Evolutionary conservation across 1,284 basidiomycete genomes (phyloP).

Genomic region (Cutaneotrichosporon spelunceum): DNA sequence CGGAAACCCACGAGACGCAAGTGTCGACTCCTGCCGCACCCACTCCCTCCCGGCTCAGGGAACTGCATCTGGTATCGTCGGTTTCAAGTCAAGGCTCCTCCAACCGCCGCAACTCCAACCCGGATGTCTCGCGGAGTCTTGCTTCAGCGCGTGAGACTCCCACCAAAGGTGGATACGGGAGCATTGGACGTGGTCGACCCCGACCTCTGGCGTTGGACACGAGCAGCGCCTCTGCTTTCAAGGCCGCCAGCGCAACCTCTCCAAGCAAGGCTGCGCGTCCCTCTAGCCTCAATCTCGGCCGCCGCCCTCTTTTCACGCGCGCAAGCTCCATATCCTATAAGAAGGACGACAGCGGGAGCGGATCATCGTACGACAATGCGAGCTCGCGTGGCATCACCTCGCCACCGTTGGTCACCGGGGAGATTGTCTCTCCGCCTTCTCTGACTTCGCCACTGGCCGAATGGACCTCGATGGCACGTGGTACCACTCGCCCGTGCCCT

Average conservation of each 20-base stretch:
- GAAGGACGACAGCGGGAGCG: slow-evolving; percentile 32
- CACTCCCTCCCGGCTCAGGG: slow-evolving; percentile 33
- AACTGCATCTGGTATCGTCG: slow-evolving; percentile 40
- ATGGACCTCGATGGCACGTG: slow-evolving; percentile 14
- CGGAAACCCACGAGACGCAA: slow-evolving; percentile 12
- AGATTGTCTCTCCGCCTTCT: slow-evolving; percentile 14
- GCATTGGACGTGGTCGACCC: slow-evolving; percentile 38
- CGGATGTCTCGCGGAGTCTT: slow-evolving; percentile 14
- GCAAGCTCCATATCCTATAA: slow-evolving; percentile 46
- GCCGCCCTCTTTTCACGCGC: slow-evolving; percentile 14
- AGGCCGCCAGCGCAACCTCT: slow-evolving; percentile 2
- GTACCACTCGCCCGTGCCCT: slow-evolving; percentile 33
- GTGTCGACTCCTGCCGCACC: slow-evolving; percentile 23
- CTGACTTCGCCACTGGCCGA: slow-evolving; percentile 23
- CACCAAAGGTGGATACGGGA: slow-evolving; percentile 33
- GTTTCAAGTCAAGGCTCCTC: slow-evolving; percentile 18
- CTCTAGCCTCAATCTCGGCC: slow-evolving; percentile 7
- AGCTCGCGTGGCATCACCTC: slow-evolving; percentile 24
- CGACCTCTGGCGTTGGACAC: slow-evolving; percentile 27
- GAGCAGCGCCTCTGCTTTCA: slow-evolving; percentile 11
- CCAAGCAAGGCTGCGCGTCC: slow-evolving; percentile 17
- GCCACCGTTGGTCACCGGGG: slow-evolving; percentile 4
- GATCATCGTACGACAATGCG: slow-evolving; percentile 23
- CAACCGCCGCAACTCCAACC: slow-evolving; percentile 26
- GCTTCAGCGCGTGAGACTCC: slow-evolving; percentile 19